Evolutionary conservation across 305 asterid genomes (phyloP).

Genomic region (Fraxinus baroniana): DNA sequence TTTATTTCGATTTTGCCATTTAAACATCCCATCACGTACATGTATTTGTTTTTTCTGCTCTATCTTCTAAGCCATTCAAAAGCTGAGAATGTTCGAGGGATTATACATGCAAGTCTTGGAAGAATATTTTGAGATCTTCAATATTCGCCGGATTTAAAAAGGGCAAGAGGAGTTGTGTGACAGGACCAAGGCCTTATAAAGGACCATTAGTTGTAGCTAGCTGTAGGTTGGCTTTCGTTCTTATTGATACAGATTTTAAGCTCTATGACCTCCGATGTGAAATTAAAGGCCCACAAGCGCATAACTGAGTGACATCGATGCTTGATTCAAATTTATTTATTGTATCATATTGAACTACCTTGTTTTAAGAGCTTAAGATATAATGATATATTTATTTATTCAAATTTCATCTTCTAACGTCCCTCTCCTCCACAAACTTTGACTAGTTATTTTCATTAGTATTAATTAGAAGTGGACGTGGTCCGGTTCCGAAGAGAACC

Average conservation of each 20-base stretch:
- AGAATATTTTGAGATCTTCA: not conserved
- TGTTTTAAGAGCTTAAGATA: no score
- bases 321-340: not conserved
- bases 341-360: no score
- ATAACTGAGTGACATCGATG: not conserved
- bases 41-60: not conserved
- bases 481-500: no score
- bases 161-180: no score
- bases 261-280: not conserved
- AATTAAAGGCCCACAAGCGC: not conserved
- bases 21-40: no score
- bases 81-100: no score
- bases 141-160: not conserved
- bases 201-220: not conserved
- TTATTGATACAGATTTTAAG: not conserved
- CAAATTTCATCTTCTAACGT: not conserved
- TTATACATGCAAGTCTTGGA: not conserved
- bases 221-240: not conserved
- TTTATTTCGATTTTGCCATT: no score
- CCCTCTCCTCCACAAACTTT: not conserved
- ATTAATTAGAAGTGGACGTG: not conserved
- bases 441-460: not conserved
- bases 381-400: not conserved
- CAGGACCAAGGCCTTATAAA: not conserved
- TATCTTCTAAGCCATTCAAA: not conserved